These are phyloP conservation scores for Porogramme epimiltina DNA, from an alignment of 1,284 basidiomycete species.

Conservation along the genomic window DNA sequence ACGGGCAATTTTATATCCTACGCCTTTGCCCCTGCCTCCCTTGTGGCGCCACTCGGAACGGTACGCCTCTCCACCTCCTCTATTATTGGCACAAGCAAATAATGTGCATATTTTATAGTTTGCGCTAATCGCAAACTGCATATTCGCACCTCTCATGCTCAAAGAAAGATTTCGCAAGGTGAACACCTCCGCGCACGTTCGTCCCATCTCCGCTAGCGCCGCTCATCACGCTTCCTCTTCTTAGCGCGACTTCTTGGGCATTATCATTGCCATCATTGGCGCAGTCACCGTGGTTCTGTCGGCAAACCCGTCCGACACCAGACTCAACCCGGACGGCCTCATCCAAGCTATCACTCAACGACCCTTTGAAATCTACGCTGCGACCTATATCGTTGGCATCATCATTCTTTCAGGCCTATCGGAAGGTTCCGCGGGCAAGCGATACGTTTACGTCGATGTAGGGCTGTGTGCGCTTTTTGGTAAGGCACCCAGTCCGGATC, in stretches of 20 bases:
- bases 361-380: slow-evolving; percentile 76
- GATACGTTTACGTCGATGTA: slow-evolving; percentile 84
- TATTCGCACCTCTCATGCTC: slow-evolving; percentile 91
- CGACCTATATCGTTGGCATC: slow-evolving; percentile 58
- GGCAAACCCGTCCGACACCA: slow-evolving; percentile 68
- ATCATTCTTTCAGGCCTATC: slow-evolving; percentile 66
- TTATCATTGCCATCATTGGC: slow-evolving; percentile 79
- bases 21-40: slow-evolving; percentile 85
- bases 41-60: slow-evolving; percentile 95
- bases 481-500: slow-evolving; percentile 30
- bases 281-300: slow-evolving; percentile 91
- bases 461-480: slow-evolving; percentile 89
- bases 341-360: slow-evolving; percentile 69
- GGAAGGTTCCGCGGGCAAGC: slow-evolving; percentile 57
- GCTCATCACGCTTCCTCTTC: background rate
- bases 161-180: slow-evolving; percentile 77
- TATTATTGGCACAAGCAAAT: background rate
- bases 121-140: slow-evolving; percentile 91
- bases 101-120: slow-evolving; percentile 46
- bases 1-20: slow-evolving; percentile 91
- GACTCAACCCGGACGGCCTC: slow-evolving; percentile 72
- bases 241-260: slow-evolving; percentile 86
- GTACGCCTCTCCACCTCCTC: slow-evolving; percentile 48
- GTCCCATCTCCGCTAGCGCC: slow-evolving; percentile 4
- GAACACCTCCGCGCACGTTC: slow-evolving; percentile 6